These are phyloP conservation scores for Sungouiozyma ichnusensis DNA, from an alignment of 805 yeast species.

Conservation along the genomic window DNA sequence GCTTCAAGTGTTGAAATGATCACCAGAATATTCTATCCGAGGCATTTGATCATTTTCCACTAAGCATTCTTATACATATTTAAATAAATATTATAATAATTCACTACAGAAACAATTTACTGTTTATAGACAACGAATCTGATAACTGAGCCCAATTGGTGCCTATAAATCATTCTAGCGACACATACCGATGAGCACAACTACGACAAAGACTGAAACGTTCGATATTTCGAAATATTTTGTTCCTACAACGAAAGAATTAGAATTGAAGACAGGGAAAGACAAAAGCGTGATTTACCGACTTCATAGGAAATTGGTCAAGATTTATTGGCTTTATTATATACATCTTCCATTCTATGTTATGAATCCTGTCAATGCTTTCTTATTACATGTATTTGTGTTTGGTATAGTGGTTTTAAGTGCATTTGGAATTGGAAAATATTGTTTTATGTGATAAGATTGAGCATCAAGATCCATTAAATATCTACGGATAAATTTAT, in stretches of 20 bases:
- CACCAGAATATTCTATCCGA: no score
- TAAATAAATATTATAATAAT: no score
- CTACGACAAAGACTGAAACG: background rate
- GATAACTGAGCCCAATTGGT: background rate
- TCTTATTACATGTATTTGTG: slow-evolving; percentile 31
- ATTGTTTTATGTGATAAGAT: slow-evolving; percentile 13
- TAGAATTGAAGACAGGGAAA: slow-evolving; percentile 7
- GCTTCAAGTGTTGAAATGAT: no score
- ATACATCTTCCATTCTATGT: slow-evolving; percentile 36
- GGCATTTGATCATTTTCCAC: no score
- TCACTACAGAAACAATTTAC: background rate
- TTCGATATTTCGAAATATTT: slow-evolving; percentile 2
- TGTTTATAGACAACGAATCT: background rate
- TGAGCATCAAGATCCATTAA: background rate
- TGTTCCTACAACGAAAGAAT: slow-evolving; percentile 9
- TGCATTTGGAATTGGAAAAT: slow-evolving; percentile 31
- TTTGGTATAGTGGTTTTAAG: slow-evolving; percentile 30
- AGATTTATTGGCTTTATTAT: slow-evolving; percentile 35
- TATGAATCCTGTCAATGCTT: slow-evolving; percentile 35
- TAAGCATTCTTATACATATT: no score
- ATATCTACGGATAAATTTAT: no score
- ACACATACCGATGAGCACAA: background rate
- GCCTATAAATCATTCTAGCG: background rate
- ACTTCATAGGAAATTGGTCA: slow-evolving; percentile 17
- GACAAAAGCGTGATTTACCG: slow-evolving; percentile 6